Percentiles rank a stretch among this genome's conserved stretches.
Evolutionary conservation across 495 filamentous ascomycete species (phyloP).

Genomic region (Annulohypoxylon maeteangense): DNA sequence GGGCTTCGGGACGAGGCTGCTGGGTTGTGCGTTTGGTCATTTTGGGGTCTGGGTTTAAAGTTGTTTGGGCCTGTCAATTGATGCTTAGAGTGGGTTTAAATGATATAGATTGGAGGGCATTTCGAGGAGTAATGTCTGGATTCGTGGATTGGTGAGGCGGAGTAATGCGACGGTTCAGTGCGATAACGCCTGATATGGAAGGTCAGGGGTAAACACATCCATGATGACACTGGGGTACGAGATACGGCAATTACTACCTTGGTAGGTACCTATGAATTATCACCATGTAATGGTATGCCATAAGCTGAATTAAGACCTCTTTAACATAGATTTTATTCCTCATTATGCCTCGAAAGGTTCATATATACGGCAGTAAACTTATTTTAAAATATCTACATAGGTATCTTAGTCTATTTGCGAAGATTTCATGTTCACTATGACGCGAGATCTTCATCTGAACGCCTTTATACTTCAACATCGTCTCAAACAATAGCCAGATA

Average conservation of each 20-base stretch:
- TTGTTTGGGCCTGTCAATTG: not conserved
- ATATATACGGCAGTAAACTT: no score
- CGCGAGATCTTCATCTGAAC: not conserved
- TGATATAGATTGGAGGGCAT: not conserved
- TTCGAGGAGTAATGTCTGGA: not conserved
- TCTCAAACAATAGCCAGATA: no score
- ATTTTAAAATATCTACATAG: no score
- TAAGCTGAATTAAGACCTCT: not conserved
- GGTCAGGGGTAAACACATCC: conserved; percentile 20
- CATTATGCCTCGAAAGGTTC: not conserved
- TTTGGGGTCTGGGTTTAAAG: not conserved
- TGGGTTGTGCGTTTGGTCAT: conserved; percentile 28
- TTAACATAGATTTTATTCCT: not conserved
- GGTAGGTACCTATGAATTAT: no score
- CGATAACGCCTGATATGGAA: conserved; percentile 19
- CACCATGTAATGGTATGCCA: no score
- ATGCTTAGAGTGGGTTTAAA: not conserved
- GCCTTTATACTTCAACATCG: not conserved
- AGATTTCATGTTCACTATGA: no score
- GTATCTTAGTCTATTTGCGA: no score
- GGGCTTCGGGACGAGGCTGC: conserved; percentile 2
- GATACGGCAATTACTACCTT: no score
- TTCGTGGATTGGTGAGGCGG: conserved; percentile 5
- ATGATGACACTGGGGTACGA: not conserved
- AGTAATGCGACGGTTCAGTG: conserved; percentile 1